Base-by-base conservation (phyloP, 225 moss, liverwort and hornwort genomes). In the Ulota crispa region DNA sequence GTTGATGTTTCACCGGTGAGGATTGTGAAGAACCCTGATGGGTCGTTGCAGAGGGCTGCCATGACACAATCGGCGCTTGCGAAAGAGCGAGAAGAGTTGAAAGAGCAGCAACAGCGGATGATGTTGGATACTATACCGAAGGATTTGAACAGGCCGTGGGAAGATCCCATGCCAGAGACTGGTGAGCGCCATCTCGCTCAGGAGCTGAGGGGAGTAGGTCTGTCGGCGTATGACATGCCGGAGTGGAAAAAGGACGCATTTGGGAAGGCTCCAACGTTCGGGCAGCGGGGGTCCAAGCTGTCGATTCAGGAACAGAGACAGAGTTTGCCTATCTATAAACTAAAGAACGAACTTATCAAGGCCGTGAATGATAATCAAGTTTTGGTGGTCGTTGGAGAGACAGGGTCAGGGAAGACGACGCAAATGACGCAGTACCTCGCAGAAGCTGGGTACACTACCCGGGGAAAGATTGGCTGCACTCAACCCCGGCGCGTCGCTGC, bases 211-310 rank as follows among this genome's bases (percentile, higher is more conserved):
- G 95, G 97, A 75, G 97, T 95, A 5, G 97, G 97, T 21, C 88
- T 97, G 11, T 94, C 97, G 41, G 97, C 97, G 8, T 95, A 95
- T 60, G 95, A 97, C 79, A 95, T 97, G 95, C 94, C 95, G 31
- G 95, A 97, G 86, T 97, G 97, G 97, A 97, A 97, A 84, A 97
- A 95, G 85, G 95, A 97, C 88, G 97, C 97, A 6, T 97, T 97
- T 73, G 97, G 97, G 9, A 97, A 97, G 86, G 97, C 97, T 6
- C 97, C 97, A 8, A 95, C 97, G 0, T 97, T 97, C 56, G 97
- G 97, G 45, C 95, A 98, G 76, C 91, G 94, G n/a, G n/a, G n/a
- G 28, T 98, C 95, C 4, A 95, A 98, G 86, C 95, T 98, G 60
- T 98, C 94, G 47, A 98, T 98, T 75, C 94, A 95, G 85, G 95